phyloP scores from a whole-genome alignment of 208 protist species.

The Crithidia brevicula region DNA sequence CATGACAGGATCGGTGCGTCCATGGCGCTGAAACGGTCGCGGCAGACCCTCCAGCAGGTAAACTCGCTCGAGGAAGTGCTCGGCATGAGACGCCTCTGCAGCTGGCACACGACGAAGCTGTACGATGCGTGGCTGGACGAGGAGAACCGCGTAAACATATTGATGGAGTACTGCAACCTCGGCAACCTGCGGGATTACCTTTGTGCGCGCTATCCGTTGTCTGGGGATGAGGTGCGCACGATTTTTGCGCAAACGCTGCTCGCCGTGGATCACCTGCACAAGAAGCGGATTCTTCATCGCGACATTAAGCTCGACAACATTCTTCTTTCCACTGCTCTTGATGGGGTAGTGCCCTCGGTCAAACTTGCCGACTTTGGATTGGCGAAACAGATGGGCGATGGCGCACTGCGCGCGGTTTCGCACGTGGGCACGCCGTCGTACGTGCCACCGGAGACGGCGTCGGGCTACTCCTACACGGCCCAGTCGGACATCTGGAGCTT shows the following conservation, averaged over 20 bases:
- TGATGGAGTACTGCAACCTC: conserved; percentile 81
- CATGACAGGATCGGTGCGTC: conserved; percentile 11
- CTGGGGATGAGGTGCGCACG: conserved; percentile 41
- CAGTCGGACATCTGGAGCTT: conserved; percentile 84
- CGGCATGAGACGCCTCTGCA: conserved; percentile 50
- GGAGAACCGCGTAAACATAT: conserved; percentile 49
- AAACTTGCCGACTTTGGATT: conserved; percentile 85
- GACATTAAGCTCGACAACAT: conserved; percentile 96
- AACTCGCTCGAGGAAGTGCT: conserved; percentile 40
- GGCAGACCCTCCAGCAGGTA: conserved; percentile 10
- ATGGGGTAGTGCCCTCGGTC: conserved; percentile 17
- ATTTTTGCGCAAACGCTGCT: conserved; percentile 73
- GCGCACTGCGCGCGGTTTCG: conserved; percentile 39
- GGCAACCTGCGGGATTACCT: conserved; percentile 60
- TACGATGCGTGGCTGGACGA: conserved; percentile 59
- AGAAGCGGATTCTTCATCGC: conserved; percentile 91
- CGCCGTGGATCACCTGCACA: conserved; percentile 75
- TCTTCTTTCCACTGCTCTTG: conserved; percentile 31
- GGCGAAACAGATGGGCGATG: conserved; percentile 35
- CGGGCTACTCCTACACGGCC: conserved; percentile 59
- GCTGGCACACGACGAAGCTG: conserved; percentile 61
- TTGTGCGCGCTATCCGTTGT: conserved; percentile 40
- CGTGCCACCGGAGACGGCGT: conserved; percentile 62
- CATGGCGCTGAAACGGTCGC: conserved; percentile 69
- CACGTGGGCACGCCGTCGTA: conserved; percentile 66